Conservation (phyloP, 2,329 filamentous ascomycete species). For the Camillea tinctor region DNA sequence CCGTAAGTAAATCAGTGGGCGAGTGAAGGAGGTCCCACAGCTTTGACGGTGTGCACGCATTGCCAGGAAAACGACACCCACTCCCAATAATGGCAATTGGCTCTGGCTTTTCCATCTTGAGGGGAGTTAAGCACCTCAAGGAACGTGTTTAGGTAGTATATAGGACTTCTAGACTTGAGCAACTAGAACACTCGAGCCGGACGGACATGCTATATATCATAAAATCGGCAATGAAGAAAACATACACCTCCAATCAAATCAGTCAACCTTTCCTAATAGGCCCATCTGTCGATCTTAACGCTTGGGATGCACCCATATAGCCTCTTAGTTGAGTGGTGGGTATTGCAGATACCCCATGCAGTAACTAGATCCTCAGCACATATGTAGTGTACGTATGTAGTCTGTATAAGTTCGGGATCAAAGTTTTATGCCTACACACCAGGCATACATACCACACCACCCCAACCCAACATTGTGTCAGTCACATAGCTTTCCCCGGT, state of each 20-base stretch:
- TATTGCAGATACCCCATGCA: background rate
- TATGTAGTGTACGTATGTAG: too few relatives aligned
- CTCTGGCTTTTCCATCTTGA: background rate
- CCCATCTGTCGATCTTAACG: background rate
- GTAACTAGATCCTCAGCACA: background rate
- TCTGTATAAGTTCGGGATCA: too few relatives aligned
- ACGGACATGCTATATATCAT: background rate
- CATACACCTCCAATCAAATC: background rate
- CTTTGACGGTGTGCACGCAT: background rate
- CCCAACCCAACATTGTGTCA: too few relatives aligned
- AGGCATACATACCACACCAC: too few relatives aligned
- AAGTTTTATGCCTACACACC: too few relatives aligned
- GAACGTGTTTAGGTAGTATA: background rate
- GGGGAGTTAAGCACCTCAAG: background rate
- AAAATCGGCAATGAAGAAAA: background rate
- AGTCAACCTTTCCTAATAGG: background rate
- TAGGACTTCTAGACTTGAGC: background rate
- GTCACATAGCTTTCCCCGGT: too few relatives aligned
- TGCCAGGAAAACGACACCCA: background rate
- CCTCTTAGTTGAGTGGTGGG: background rate
- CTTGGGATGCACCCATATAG: background rate
- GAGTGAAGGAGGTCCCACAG: conserved; percentile 1
- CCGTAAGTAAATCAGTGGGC: background rate
- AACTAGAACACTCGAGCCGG: background rate
- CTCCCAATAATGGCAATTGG: conserved; percentile 1